Base-by-base conservation (phyloP, 2,329 filamentous ascomycete species). In the Fusarium sp. region DNA sequence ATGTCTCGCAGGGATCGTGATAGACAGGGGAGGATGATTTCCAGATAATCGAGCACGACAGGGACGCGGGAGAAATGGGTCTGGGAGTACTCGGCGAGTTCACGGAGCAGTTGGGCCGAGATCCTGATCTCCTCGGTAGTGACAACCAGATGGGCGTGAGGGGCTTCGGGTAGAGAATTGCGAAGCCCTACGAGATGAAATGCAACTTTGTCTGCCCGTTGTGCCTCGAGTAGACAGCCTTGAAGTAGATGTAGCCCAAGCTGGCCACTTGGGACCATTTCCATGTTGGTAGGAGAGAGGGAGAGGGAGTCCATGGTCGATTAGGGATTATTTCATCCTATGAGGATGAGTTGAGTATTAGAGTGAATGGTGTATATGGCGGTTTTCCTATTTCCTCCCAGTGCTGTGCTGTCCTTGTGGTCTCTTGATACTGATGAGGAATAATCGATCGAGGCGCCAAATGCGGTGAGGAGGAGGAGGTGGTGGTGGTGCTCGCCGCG, bases 1-100 rank as follows among this genome's bases (percentile, higher is more conserved):
- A 92, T 91, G 69, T 91, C 88, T 46, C 83, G 79, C 17, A 92
- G 78, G 1, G 87, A 87, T 64, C 82, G 85, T 61, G 83, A 84
- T 20, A 91, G 80, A 64, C 88, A 90, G 1, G 89, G 89, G 3
- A 92, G 81, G 17, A 91, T 74, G 66, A 90, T 82, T 65, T 88
- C 85, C 55, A 92, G 84, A 75, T 91, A 87, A 75, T 89, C 85
- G 36, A 88, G 78, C 29, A 91, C 83, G 17, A 88, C 79, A 1
- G 85, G 84, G 8, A 90, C 82, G 20, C 88, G 85, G 27, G 82
- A 78, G 60, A 84, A 79, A 75, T 91, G 85, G 29, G 88, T 80
- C 59, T 88, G 86, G 27, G 87, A 87, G 40, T 86, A 83, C 68
- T 91, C 88, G 53, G 86, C 86, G 17, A 92, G 81, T 61, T 89